Base-by-base conservation (phyloP, 495 filamentous ascomycete genomes). In the Parathielavia hyrcaniae region DNA sequence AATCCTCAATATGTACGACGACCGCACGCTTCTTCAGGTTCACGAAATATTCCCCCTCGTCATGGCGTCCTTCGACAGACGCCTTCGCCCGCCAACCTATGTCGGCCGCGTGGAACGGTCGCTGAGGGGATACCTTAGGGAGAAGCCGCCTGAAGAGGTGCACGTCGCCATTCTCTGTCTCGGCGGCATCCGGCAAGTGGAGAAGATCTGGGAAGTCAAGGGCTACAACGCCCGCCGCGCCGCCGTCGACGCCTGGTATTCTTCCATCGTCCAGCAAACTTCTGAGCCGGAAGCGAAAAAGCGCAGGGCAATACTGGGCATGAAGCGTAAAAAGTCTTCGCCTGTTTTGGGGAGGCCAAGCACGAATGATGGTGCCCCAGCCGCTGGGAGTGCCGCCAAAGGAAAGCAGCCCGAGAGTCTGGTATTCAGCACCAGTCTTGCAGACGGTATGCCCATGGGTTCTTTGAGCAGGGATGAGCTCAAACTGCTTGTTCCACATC, bases 151-250 rank as follows among this genome's bases (percentile, higher is more conserved):
- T 9, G 80, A 81, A 53, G 78, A 81, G 54, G 76, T 83, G 3
- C 81, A 83, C 56, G 74, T 77, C 7, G 73, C 80, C 16, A 76
- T 80, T 22, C 58, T 83, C 26, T 75, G 73, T n/a, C 66, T 83
- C 30, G 80, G 79, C 40, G 80, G 80, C 6, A 64, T 83, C 50
- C 73, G 80, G 7, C 75, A 81, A 59, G 78, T 80, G 12, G 78
- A 81, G 55, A 67, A 73, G 56, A 75, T 83, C 36, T 83, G 80
- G 80, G 79, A 83, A 57, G 75, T 79, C 4, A 81, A 83, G 55
- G 78, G 79, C 22, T 83, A 83, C 64, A 83, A 81, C 60, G 64
- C 71, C 17, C 71, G 80, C 26, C 75, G 78, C 53, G 72, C 69
- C 17, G 73, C 75, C 16, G 79, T 83, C 16, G 80, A 83, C 60